Evolutionary conservation across 106 monocot genomes (phyloP).

Genomic region (Phalaenopsis equestris): DNA sequence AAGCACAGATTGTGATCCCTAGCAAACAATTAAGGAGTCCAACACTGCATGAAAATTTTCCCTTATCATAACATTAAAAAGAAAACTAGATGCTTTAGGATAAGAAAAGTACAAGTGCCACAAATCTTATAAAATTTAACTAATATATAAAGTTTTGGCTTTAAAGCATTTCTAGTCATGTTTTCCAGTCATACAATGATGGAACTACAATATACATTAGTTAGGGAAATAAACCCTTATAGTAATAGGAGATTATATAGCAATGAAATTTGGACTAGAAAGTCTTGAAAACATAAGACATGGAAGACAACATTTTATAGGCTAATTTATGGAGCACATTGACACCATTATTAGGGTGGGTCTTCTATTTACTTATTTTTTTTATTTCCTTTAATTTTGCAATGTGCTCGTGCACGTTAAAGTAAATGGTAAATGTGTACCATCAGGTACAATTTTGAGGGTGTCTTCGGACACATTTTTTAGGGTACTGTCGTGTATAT

Average conservation of each 20-base stretch:
- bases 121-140: not conserved
- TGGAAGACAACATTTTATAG: no score
- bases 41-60: not conserved
- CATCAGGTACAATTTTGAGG: no score
- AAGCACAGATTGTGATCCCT: not conserved
- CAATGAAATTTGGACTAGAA: not conserved
- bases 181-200: not conserved
- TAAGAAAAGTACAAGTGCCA: not conserved
- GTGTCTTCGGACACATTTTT: no score
- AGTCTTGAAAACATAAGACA: not conserved
- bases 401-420: no score
- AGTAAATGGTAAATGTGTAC: no score
- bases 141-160: not conserved
- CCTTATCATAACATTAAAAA: not conserved
- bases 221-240: not conserved
- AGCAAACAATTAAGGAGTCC: not conserved
- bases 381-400: no score
- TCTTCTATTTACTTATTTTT: no score
- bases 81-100: not conserved
- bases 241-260: not conserved
- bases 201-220: not conserved
- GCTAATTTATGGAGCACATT: no score
- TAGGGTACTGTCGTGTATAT: no score
- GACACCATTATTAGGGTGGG: no score
- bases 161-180: not conserved